Evolutionary conservation across 2,329 filamentous ascomycete species (phyloP).

Genomic region (Aspergillus sp.): DNA sequence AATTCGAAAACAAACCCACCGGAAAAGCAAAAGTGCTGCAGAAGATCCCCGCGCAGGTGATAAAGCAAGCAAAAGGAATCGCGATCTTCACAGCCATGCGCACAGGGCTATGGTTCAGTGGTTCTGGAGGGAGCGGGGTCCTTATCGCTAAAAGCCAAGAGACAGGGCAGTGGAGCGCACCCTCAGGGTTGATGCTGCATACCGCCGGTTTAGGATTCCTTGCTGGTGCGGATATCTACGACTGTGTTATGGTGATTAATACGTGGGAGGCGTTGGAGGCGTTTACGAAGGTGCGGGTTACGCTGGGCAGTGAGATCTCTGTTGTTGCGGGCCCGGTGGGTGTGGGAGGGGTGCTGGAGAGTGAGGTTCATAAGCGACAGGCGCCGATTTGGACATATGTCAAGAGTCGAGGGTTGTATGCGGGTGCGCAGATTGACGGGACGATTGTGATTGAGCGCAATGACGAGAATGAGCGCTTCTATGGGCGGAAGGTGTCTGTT

Average conservation of each 20-base stretch:
- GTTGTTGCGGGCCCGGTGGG: slow-evolving; percentile 75
- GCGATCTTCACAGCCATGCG: slow-evolving; percentile 96
- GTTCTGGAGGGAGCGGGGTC: slow-evolving; percentile 85
- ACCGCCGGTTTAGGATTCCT: slow-evolving; percentile 86
- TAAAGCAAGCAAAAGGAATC: slow-evolving; percentile 83
- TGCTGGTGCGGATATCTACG: slow-evolving; percentile 90
- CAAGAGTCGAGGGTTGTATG: slow-evolving; percentile 85
- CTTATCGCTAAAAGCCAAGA: slow-evolving; percentile 74
- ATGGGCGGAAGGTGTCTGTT: slow-evolving; percentile 64
- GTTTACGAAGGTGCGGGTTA: slow-evolving; percentile 76
- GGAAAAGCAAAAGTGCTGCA: slow-evolving; percentile 66
- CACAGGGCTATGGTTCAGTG: slow-evolving; percentile 85
- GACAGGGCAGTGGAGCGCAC: slow-evolving; percentile 87
- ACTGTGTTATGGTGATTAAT: slow-evolving; percentile 92
- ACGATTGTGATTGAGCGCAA: slow-evolving; percentile 80
- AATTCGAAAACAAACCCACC: slow-evolving; percentile 51
- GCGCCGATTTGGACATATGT: slow-evolving; percentile 80
- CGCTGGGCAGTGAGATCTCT: slow-evolving; percentile 76
- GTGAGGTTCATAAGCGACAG: slow-evolving; percentile 65
- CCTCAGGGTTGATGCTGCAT: slow-evolving; percentile 86
- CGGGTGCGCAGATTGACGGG: slow-evolving; percentile 80
- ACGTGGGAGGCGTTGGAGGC: slow-evolving; percentile 77
- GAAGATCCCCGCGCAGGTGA: slow-evolving; percentile 82
- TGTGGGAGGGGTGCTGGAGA: slow-evolving; percentile 70
- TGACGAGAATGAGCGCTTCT: slow-evolving; percentile 87